These are phyloP conservation scores for Stentor roeselii DNA, from an alignment of 73 alveolate species.

Conservation along the genomic window DNA sequence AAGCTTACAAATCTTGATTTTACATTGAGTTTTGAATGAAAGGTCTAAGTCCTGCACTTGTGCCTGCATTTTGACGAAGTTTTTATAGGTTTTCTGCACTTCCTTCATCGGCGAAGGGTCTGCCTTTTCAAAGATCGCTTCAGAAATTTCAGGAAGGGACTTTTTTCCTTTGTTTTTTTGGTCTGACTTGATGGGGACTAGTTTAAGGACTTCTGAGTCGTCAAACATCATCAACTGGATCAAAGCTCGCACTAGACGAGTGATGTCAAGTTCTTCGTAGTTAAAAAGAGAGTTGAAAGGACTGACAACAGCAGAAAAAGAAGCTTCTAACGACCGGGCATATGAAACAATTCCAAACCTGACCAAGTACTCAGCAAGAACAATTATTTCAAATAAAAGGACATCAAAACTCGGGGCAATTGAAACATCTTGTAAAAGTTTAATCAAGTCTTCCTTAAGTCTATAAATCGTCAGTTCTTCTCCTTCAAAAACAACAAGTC, in stretches of 20 bases:
- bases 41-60: background rate
- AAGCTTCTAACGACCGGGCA: background rate
- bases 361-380: background rate
- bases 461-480: background rate
- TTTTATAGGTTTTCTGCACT: background rate
- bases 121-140: background rate
- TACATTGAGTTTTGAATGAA: slow-evolving; percentile 17
- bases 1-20: slow-evolving; percentile 34
- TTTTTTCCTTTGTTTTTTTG: background rate
- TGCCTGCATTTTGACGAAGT: background rate
- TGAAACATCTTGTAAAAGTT: too few relatives aligned
- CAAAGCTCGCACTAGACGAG: background rate
- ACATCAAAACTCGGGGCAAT: background rate
- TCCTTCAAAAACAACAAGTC: background rate
- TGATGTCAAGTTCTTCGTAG: background rate
- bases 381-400: background rate
- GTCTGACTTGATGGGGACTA: too few relatives aligned
- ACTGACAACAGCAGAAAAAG: background rate
- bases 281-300: background rate
- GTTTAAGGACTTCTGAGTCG: background rate
- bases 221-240: background rate
- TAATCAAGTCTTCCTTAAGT: background rate
- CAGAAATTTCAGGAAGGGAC: background rate
- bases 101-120: background rate
- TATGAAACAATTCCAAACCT: background rate